Conservation (phyloP, 306 rosid species). For the Erythrophleum fordii region DNA sequence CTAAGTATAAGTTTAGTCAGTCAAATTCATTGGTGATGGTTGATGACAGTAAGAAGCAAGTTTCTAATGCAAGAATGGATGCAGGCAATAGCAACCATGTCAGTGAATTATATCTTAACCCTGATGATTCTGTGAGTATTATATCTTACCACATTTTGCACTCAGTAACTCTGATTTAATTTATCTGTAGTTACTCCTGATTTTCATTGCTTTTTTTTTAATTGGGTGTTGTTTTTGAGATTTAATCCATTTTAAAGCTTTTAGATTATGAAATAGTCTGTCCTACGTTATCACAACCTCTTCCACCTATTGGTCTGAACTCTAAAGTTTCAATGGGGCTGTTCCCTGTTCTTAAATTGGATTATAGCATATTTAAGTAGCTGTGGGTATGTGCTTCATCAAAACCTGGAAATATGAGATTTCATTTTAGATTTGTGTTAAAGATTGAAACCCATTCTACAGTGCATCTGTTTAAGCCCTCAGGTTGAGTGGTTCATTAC, state of each 20-base stretch:
- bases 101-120: constrained; percentile 62
- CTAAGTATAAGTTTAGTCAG: constrained; percentile 69
- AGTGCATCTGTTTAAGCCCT: background rate
- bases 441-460: background rate
- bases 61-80: constrained; percentile 36
- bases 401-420: background rate
- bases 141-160: constrained; percentile 31
- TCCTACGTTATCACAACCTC: background rate
- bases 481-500: background rate
- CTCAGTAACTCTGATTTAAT: constrained; percentile 6
- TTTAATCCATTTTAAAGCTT: background rate
- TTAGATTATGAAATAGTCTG: background rate
- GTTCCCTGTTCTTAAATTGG: background rate
- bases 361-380: background rate
- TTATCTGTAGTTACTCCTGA: background rate
- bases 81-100: constrained; percentile 45
- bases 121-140: constrained; percentile 85
- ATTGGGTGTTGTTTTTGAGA: background rate
- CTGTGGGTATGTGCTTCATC: background rate
- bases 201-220: background rate
- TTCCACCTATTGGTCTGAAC: background rate
- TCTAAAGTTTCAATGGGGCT: background rate
- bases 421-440: background rate
- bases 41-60: constrained; percentile 49
- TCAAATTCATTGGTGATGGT: constrained; percentile 47